Conservation (phyloP, 2,329 filamentous ascomycete genomes). For the Pseudogymnoascus sp. region DNA sequence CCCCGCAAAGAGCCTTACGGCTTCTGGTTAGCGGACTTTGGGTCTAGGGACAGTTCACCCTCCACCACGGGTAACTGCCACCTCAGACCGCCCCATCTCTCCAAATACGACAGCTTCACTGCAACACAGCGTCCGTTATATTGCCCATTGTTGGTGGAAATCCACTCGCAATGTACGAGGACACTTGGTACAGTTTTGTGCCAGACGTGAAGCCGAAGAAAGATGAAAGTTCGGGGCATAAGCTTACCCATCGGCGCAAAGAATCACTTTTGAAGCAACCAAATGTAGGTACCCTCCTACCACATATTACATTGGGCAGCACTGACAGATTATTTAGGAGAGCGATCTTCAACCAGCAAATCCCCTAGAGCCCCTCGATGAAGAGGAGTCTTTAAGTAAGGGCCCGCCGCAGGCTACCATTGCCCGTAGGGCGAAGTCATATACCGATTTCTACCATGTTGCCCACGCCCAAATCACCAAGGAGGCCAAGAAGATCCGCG, state of each 20-base stretch:
- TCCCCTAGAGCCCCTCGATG: constrained; percentile 48
- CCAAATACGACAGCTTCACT: background rate
- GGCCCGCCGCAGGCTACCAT: constrained; percentile 59
- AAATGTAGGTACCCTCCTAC: constrained; percentile 40
- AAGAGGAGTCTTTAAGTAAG: constrained; percentile 46
- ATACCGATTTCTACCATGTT: constrained; percentile 65
- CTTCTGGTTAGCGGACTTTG: background rate
- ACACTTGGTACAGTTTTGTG: constrained; percentile 75
- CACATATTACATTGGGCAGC: constrained; percentile 25
- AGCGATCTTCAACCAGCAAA: constrained; percentile 48
- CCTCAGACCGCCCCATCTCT: constrained; percentile 4
- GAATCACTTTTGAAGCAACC: constrained; percentile 61
- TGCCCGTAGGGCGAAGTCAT: constrained; percentile 62
- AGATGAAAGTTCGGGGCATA: constrained; percentile 35
- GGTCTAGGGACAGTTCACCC: background rate
- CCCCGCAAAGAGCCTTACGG: constrained; percentile 5
- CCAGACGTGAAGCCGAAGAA: constrained; percentile 49
- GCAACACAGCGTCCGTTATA: constrained; percentile 3
- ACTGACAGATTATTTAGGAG: constrained; percentile 33
- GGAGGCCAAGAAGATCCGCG: constrained; percentile 30
- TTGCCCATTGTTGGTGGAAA: background rate
- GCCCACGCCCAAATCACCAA: constrained; percentile 48
- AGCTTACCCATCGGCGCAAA: constrained; percentile 52
- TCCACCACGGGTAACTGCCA: constrained; percentile 2
- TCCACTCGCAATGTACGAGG: constrained; percentile 59